Evolutionary conservation across 768 basidiomycete genomes (phyloP), one percentile per base, ranked within the genome.

Genomic region (Tubosaeta sp.): DNA sequence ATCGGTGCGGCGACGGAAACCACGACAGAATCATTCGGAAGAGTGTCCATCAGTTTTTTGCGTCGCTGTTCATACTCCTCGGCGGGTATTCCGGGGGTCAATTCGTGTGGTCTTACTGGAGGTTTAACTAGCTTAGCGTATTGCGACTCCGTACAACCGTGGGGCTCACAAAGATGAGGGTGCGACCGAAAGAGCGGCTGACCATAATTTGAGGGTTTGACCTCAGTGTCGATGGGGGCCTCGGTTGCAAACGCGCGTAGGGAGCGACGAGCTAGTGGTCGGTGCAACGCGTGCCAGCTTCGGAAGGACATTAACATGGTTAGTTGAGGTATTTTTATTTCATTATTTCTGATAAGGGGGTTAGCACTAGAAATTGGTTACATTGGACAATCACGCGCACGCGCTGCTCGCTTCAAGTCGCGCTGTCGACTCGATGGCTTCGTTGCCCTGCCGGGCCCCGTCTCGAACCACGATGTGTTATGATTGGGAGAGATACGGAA

Each of bases 131-230:
- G 39, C 25, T 57, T 35, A 56, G 51, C 27, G 24, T 11, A n/a
- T 19, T 41, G 54, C 6, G 25, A 12, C 18, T 38, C 55, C 27
- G 32, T 44, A 38, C 5, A 51, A 44, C 34, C n/a, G 19, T 11
- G 31, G 46, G 24, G 71, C 78, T 56, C 53, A 86, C 84, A 58
- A 25, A 96, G 79, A 69, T 95, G 90, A 1, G 92, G 86, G 65
- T 96, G 94, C 0, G 90, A 90, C 19, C 73, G 71, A 18, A 76
- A 78, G 11, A 86, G 73, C 0, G 94, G 91, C 64, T 95, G 94
- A 1, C 92, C 92, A 59, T 81, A 88, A 29, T 70, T 68, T 7
- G 90, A 83, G 3, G 91, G 91, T 68, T 92, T 94, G 39, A 54
- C 60, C 25, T 66, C 59, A 34, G 54, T 41, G 43, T 64, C 62